Base-by-base conservation (phyloP, 768 basidiomycete species). In the Sarcodon sp. region DNA sequence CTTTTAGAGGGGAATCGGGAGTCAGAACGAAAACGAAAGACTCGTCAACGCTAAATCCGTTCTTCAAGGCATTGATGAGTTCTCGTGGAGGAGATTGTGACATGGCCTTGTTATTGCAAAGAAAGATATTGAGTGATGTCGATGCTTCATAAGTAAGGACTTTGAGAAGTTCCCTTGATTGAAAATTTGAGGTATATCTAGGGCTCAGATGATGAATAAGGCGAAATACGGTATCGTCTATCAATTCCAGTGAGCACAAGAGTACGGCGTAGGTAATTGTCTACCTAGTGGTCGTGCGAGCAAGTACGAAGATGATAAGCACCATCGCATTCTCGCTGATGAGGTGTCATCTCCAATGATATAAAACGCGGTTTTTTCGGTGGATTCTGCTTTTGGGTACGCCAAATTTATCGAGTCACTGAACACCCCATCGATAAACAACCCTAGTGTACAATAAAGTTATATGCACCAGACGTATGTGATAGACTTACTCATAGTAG, bases 71-170 rank as follows among this genome's bases (percentile, higher is more conserved):
- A 50, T 74, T 76, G 48, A 77, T 59, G 11, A 81, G 64, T 1
- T 69, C 62, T 27, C 21, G 21, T 27, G 21, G 21, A 27, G 21
- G 21, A 4, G 21, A 27, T 27, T 27, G 21, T 6, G 61, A 52
- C 0, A 62, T 53, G 34, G 61, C 62, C 44, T 62, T 61, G 49
- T 60, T 59, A 34, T 66, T 72, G 33, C 71, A 68, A 13, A 92
- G 65, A 54, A 79, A 79, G 70, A 91, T 86, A 58, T 86, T 89
- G 47, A 91, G 69, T 0, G 87, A 87, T 0, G 88, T 87, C 4
- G 83, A 77, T 0, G 85, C 84, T 54, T 88, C 84, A 60, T 91
- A 92, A 0, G 88, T 92, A 44, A 91, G 65, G 59, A 89, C 89
- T 41, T 75, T 80, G 53, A 79, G 67, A 34, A 90, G 70, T 3